Conservation (phyloP, 2,329 filamentous ascomycete species). For the Diaporthe eres region DNA sequence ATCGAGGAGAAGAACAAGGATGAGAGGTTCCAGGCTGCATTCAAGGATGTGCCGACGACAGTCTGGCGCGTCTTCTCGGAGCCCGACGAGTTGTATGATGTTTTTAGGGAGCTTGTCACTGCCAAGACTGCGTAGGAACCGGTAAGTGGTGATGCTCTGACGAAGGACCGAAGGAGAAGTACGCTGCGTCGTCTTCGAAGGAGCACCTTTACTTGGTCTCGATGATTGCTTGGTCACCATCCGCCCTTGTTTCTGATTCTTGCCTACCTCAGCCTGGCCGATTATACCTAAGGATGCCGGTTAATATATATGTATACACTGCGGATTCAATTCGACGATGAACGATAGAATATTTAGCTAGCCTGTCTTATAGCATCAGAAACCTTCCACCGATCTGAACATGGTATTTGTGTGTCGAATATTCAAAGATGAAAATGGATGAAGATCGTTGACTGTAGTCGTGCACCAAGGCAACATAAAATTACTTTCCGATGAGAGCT, state of each 20-base stretch:
- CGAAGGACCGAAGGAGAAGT: background rate
- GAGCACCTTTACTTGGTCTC: background rate
- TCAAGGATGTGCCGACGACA: constrained; percentile 77
- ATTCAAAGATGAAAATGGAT: background rate
- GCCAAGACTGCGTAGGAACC: background rate
- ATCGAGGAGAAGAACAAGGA: constrained; percentile 82
- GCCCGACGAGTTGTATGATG: constrained; percentile 73
- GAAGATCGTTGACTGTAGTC: background rate
- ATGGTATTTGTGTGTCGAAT: background rate
- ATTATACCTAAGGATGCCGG: background rate
- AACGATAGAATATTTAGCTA: background rate
- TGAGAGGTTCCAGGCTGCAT: constrained; percentile 85
- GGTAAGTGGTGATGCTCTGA: background rate
- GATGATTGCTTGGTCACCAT: background rate
- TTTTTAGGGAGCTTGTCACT: constrained; percentile 52
- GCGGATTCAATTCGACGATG: background rate
- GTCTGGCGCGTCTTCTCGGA: constrained; percentile 89
- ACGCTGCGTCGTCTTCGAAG: constrained; percentile 3
- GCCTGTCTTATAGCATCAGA: background rate
- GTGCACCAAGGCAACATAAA: background rate
- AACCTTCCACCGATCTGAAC: background rate
- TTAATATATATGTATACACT: background rate
- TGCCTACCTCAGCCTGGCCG: too few relatives aligned
- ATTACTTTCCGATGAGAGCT: background rate
- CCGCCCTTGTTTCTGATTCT: background rate